Conservation (phyloP, 2,329 filamentous ascomycete genomes). For the Pyrenophora teres region DNA sequence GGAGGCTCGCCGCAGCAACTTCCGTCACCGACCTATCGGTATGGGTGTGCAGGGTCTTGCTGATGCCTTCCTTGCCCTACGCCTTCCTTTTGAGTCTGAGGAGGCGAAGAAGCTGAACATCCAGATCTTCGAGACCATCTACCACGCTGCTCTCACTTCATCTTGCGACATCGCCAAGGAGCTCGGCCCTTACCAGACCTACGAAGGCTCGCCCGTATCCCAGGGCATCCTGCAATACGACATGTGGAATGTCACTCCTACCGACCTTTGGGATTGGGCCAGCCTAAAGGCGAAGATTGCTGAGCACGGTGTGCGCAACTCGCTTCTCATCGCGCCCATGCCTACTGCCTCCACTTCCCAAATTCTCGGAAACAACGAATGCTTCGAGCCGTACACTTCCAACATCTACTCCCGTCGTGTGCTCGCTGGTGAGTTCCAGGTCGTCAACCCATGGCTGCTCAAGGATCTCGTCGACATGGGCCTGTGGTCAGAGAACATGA, state of each 20-base stretch:
- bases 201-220: conserved; percentile 90
- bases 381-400: conserved; percentile 99
- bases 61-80: conserved; percentile 95
- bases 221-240: conserved; percentile 97
- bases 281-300: conserved; percentile 87
- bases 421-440: conserved; percentile 96
- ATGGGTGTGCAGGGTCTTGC: conserved; percentile 97
- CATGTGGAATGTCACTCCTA: conserved; percentile 95
- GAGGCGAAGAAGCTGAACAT: conserved; percentile 94
- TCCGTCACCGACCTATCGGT: conserved; percentile 93
- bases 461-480: conserved; percentile 98
- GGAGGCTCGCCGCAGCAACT: conserved; percentile 94
- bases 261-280: conserved; percentile 96
- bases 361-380: conserved; percentile 98
- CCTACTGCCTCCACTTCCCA: conserved; percentile 96
- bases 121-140: conserved; percentile 99
- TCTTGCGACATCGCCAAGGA: conserved; percentile 85
- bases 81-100: conserved; percentile 94
- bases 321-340: conserved; percentile 93
- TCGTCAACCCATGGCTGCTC: conserved; percentile 98
- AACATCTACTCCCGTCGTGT: conserved; percentile 99
- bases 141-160: conserved; percentile 89
- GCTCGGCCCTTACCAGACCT: conserved; percentile 84
- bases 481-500: conserved; percentile 99
- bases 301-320: conserved; percentile 93